Evolutionary conservation across 73 alveolate species (phyloP).

Genomic region (Paramecium caudatum): DNA sequence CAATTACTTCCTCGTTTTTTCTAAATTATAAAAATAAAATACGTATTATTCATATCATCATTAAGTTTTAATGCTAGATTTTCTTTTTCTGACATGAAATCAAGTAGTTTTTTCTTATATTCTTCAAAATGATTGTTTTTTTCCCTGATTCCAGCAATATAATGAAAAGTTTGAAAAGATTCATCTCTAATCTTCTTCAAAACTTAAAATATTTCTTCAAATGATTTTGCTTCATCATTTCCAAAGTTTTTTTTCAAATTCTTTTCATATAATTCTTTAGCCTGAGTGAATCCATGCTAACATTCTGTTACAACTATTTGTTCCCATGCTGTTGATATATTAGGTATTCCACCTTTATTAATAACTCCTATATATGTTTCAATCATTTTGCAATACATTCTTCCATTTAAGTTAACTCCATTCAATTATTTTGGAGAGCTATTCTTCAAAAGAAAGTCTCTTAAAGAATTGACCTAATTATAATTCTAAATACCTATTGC

Average conservation of each 20-base stretch:
- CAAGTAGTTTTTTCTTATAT: conserved; percentile 10
- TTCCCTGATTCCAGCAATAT: conserved; percentile 73
- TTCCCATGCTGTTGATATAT: conserved; percentile 62
- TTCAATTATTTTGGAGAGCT: conserved; percentile 45
- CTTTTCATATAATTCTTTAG: conserved; percentile 10
- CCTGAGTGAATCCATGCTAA: background rate
- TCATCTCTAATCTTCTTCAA: conserved; percentile 59
- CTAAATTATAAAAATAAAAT: background rate
- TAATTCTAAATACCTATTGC: background rate
- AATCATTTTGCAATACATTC: conserved; percentile 51
- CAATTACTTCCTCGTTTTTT: conserved; percentile 64
- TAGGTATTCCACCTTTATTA: conserved; percentile 48
- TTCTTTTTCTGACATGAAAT: conserved; percentile 60
- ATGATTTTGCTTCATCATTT: conserved; percentile 21
- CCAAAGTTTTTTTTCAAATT: conserved; percentile 13
- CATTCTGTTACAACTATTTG: conserved; percentile 51
- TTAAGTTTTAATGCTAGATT: conserved; percentile 64
- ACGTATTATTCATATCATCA: conserved; percentile 67
- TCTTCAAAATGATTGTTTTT: conserved; percentile 46
- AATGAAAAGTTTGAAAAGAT: conserved; percentile 8
- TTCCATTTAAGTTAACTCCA: conserved; percentile 60
- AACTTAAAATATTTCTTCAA: conserved; percentile 23
- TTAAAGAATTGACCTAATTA: background rate
- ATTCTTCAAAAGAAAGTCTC: background rate
- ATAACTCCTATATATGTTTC: background rate